Evolutionary conservation across 345 rosid genomes (phyloP), one percentile per base, ranked within the genome.

Genomic region (Eucalyptus lansdowneana): DNA sequence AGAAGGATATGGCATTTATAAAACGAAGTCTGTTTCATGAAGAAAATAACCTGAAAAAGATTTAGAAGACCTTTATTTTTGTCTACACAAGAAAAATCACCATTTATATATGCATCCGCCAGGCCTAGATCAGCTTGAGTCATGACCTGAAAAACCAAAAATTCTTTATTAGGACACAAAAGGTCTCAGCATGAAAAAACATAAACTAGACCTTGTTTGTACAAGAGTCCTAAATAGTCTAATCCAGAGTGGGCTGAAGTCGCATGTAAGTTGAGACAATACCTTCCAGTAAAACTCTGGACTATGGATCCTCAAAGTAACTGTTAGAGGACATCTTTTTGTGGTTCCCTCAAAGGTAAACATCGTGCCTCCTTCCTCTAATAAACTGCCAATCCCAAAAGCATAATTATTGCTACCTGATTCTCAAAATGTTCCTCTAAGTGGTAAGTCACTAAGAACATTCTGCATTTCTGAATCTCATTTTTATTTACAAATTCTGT

Each of bases 281-380:
- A 97, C 99, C 98, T 97, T 97, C 97, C 98, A 97, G 92, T 97
- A 97, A 93, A 97, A 95, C 86, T 92, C 95, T 76, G 98, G 97
- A 92, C 89, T 94, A 91, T 97, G 97, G 90, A 97, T 92, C 91
- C 91, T 96, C 91, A 97, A 89, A 54, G 91, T 89, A 89, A 93
- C 89, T 93, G 93, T 94, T 86, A 92, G 90, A 53, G 90, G 89
- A 90, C 95, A 95, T 50, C 91, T 92, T 89, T 90, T 88, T 31
- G 80, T 88, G 29, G 92, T 90, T 90, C 97, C 98, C 34, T 93
- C 21, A 34, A 65, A 65, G 76, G 76, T 92, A 90, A 94, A 97
- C 89, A 93, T 93, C 31, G 97, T 62, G 31, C 69, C 99, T 80
- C 98, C 99, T 92, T 96, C 97, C 94, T 97, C 99, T 88, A 96